Evolutionary conservation across 495 filamentous ascomycete species (phyloP).

Genomic region (Barbatosphaeria neglecta): DNA sequence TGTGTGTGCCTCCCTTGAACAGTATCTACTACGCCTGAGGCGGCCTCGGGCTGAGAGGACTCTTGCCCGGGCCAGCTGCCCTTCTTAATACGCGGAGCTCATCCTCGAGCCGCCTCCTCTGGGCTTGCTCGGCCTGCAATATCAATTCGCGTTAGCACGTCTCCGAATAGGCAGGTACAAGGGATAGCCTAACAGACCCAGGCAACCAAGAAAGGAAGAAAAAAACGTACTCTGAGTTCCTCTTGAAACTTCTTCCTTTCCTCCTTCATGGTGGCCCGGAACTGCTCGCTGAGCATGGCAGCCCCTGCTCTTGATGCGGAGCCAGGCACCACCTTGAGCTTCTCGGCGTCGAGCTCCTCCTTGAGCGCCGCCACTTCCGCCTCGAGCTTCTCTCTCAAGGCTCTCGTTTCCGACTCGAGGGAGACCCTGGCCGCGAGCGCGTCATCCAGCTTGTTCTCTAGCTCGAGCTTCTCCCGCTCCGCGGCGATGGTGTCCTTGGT

Average conservation of each 20-base stretch:
- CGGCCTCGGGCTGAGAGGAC: conserved; percentile 12
- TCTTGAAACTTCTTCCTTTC: conserved; percentile 42
- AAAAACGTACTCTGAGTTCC: conserved; percentile 31
- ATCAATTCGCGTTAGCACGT: conserved; percentile 4
- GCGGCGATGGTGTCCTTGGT: conserved; percentile 76
- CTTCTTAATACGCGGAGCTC: conserved; percentile 28
- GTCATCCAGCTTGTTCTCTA: conserved; percentile 43
- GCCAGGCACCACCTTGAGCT: conserved; percentile 18
- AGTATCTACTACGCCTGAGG: no score
- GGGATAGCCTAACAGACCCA: no score
- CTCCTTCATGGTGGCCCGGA: conserved; percentile 31
- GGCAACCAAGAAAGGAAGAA: neutral
- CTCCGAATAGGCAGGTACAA: no score
- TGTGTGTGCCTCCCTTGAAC: neutral
- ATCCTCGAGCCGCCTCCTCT: conserved; percentile 33
- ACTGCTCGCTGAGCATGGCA: conserved; percentile 26
- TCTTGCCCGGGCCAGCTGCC: conserved; percentile 22
- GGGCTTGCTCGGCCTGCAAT: conserved; percentile 33
- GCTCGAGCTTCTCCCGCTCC: conserved; percentile 77
- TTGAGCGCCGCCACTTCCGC: conserved; percentile 22
- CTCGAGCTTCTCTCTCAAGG: conserved; percentile 19
- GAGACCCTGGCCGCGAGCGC: conserved; percentile 14
- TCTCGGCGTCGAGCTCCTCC: conserved; percentile 34
- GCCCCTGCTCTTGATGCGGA: conserved; percentile 12
- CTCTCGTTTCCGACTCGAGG: conserved; percentile 25